Evolutionary conservation across 768 basidiomycete species (phyloP), one percentile per base, ranked within the genome.

Genomic region (Filobasidium wieringae): DNA sequence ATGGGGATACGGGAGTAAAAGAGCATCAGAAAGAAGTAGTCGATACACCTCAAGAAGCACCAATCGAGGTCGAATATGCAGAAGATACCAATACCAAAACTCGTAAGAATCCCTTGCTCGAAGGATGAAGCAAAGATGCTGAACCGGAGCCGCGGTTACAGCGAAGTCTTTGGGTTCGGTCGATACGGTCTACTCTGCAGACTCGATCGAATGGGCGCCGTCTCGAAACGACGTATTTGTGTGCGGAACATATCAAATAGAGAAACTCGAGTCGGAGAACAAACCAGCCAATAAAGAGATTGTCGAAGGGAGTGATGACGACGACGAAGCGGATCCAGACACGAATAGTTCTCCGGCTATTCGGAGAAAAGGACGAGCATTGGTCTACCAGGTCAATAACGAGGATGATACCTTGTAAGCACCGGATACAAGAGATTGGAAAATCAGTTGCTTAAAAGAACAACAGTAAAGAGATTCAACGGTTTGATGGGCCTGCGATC

Each of bases 181-280:
- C 64, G 82, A 88, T 72, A 93, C 90, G 0, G 73, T 76, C n/a
- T 84, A 81, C 66, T 89, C 89, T 9, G 91, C 90, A 22, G 91
- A 95, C 72, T 82, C 86, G 11, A 79, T 90, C 55, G 95, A 97
- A 66, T 96, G 91, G 4, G 80, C 80, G 56, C 77, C 78, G 12
- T 75, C 76, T 26, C 78, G 77, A 50, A 75, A 77, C 2, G 76
- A 84, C 63, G 74, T 95, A 27, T 79, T 96, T 59, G 85, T 84
- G 1, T 89, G 88, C 65, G 93, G 93, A 22, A 96, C 93, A 0
- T 99, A 99, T 75, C 83, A 88, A 64, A 79, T 97, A 22, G 77
- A 83, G 40, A 71, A 80, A 56, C 59, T 66, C 31, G 76, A 75
- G 57, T 62, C 64, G 59, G 61, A 22, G 24, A 36, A 19, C 26